Evolutionary conservation across 257 asterid species (phyloP).

Genomic region (Solanum pennellii): DNA sequence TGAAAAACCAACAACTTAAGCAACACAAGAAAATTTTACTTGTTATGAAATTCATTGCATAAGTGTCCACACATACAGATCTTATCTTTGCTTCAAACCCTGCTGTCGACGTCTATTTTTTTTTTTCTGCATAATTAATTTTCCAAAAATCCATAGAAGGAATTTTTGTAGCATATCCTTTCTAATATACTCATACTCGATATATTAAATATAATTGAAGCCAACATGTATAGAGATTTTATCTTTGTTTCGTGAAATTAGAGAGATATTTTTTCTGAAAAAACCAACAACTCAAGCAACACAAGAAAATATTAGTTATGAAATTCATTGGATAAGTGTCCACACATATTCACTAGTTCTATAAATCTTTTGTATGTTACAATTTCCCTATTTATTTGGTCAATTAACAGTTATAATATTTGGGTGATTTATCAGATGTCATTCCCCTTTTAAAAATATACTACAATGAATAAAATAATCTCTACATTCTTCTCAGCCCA

Average conservation of each 20-base stretch:
- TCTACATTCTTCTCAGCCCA: not conserved
- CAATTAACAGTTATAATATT: not conserved
- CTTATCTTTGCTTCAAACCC: no score
- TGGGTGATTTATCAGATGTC: not conserved
- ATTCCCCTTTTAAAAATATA: not conserved
- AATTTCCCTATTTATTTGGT: not conserved
- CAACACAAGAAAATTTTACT: not conserved
- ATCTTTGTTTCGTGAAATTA: no score
- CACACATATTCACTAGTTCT: not conserved
- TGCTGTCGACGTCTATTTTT: not conserved
- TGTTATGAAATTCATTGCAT: not conserved
- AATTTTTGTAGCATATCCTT: not conserved
- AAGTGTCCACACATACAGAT: not conserved
- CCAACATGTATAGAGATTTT: fast-evolving
- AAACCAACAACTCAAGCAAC: not conserved
- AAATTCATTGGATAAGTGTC: not conserved
- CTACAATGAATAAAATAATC: not conserved
- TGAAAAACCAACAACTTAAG: not conserved
- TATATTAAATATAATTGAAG: no score
- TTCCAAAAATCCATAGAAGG: not conserved
- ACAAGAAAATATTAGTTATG: not conserved
- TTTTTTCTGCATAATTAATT: not conserved
- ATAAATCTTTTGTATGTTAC: not conserved
- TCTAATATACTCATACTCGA: no score
- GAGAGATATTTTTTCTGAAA: fast-evolving